These are phyloP conservation scores for Candida railenensis DNA, from an alignment of 805 yeast genomes.

Conservation along the genomic window DNA sequence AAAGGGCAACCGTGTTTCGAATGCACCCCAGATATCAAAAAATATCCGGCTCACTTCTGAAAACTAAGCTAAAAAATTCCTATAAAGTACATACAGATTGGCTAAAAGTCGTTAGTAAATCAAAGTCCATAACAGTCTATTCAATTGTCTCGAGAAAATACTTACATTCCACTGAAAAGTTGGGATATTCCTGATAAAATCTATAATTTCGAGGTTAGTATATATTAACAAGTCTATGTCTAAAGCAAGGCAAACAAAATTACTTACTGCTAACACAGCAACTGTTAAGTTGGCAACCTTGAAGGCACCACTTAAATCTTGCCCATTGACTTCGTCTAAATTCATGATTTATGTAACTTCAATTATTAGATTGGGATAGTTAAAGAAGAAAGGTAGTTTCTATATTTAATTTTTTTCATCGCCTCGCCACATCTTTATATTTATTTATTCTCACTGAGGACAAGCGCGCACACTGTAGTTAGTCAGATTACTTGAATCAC, in stretches of 20 bases:
- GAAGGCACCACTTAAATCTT: conserved; percentile 46
- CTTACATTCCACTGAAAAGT: conserved; percentile 49
- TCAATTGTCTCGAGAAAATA: conserved; percentile 8
- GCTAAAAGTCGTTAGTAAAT: conserved; percentile 15
- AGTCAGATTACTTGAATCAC: not conserved
- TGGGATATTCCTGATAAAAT: conserved; percentile 50
- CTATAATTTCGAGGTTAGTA: conserved; percentile 22
- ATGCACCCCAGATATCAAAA: not conserved
- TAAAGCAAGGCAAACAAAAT: not conserved
- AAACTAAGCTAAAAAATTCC: too few relatives aligned
- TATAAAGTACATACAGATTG: conserved; percentile 36
- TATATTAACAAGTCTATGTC: not conserved
- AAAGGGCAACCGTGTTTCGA: too few relatives aligned
- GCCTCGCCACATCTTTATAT: not conserved
- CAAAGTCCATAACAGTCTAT: not conserved
- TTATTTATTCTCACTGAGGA: not conserved
- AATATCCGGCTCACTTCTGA: too few relatives aligned
- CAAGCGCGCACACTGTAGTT: not conserved
- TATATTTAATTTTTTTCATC: not conserved
- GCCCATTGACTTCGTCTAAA: conserved; percentile 42
- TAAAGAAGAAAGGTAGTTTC: not conserved
- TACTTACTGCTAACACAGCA: conserved; percentile 52
- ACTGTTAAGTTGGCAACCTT: conserved; percentile 54
- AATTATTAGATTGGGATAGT: not conserved
- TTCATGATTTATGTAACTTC: conserved; percentile 28